Percentiles rank a stretch among this genome's conserved stretches.
Conservation (phyloP, 768 basidiomycete species). For the Lactarius pseudohatsudake region DNA sequence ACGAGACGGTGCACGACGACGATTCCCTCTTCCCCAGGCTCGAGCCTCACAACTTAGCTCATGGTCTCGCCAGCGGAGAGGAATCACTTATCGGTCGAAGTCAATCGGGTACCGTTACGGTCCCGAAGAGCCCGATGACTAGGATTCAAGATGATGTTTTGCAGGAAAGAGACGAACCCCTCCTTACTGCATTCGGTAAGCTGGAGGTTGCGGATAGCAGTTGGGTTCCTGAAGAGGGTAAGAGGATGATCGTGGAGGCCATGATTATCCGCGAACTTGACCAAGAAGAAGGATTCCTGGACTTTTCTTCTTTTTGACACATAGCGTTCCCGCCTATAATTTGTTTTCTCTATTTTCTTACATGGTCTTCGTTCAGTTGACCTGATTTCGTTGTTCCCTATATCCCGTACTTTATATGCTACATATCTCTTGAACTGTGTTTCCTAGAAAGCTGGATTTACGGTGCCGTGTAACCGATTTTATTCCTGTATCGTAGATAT, state of each 20-base stretch:
- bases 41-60: neutral
- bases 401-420: neutral
- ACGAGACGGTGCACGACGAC: slow-evolving; percentile 2
- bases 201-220: slow-evolving; percentile 31
- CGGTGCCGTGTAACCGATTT: too few relatives aligned
- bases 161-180: slow-evolving; percentile 3
- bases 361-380: neutral
- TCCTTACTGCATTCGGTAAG: slow-evolving; percentile 27
- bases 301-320: slow-evolving; percentile 60
- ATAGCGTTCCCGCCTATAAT: neutral
- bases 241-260: slow-evolving; percentile 76
- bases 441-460: too few relatives aligned
- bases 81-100: slow-evolving; percentile 4
- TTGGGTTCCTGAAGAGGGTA: slow-evolving; percentile 29
- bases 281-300: slow-evolving; percentile 71
- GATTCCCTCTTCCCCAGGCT: slow-evolving; percentile 19
- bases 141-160: neutral
- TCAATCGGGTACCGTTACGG: neutral
- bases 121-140: neutral
- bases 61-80: neutral
- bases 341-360: neutral
- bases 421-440: too few relatives aligned
- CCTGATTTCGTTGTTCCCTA: neutral
- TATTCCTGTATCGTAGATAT: too few relatives aligned
- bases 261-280: slow-evolving; percentile 77